Base-by-base conservation (phyloP, 164 flowering plant genomes). In the Tinospora cordifolia region DNA sequence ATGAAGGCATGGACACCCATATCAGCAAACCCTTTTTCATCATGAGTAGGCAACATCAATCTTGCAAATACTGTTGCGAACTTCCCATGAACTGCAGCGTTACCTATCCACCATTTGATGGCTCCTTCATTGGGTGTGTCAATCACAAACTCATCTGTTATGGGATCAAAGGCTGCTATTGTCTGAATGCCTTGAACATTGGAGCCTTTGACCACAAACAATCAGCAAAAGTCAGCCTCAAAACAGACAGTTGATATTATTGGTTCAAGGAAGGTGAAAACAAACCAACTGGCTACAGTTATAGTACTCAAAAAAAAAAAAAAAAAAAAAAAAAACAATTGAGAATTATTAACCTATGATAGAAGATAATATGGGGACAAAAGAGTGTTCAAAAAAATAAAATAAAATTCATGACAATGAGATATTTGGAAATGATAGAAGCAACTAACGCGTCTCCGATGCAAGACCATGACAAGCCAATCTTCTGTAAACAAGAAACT, bases 1-100 rank as follows among this genome's bases (percentile, higher is more conserved):
- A 94, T 90, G 79, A 94, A 94, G 69, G 99, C 97, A 81, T 94
- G 99, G 62, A 94, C 91, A 62, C 99, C 99, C 97, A 92, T 90
- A 77, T 90, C 93, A 75, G 92, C 70, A 69, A 78, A 74, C 30
- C 86, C 91, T 78, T 83, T 82, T 25, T 78, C 22, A 63, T 84
- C 90, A 76, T 87, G 84, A 34, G 85, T 86, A 40, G 97, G 95
- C 77, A 94, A 78, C 76, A 90, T 71, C 57, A 94, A 74, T 84
- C 75, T 90, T 25, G 98, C 98, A 75, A 94, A 94, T 62, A 94
- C 97, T 62, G 95, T 80, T 51, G 98, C 98, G 81, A 94, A 92
- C 76, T 94, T 94, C 36, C 98, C 98, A 80, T 94, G 95, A 72
- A 86, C 92, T 34, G 97, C 97, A 59, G 97, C 97, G 75, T 92